Percentiles rank a stretch among this genome's conserved stretches.
Evolutionary conservation across 495 filamentous ascomycete species (phyloP).

Genomic region (Aspergillus steynii): DNA sequence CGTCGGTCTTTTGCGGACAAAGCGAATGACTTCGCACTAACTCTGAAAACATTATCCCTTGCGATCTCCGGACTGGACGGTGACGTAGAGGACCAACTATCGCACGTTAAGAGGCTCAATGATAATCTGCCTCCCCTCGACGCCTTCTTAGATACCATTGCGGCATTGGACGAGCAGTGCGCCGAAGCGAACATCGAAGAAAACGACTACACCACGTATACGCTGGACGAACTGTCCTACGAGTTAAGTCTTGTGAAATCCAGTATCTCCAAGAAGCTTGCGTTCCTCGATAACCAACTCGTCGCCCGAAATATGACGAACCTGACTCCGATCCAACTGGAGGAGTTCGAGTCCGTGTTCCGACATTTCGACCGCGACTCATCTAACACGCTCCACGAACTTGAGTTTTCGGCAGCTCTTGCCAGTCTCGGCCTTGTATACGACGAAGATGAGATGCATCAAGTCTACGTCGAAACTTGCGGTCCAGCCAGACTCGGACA

Average conservation of each 20-base stretch:
- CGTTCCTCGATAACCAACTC: slow-evolving; percentile 95
- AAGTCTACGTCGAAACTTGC: slow-evolving; percentile 81
- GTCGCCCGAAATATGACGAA: slow-evolving; percentile 99
- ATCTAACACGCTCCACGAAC: slow-evolving; percentile 85
- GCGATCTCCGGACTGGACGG: slow-evolving; percentile 94
- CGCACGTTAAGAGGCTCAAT: slow-evolving; percentile 77
- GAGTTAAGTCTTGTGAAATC: slow-evolving; percentile 88
- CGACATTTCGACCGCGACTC: slow-evolving; percentile 95
- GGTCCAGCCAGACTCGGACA: slow-evolving; percentile 41
- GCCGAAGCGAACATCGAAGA: slow-evolving; percentile 97
- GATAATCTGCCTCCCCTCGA: slow-evolving; percentile 83
- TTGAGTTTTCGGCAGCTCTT: slow-evolving; percentile 93
- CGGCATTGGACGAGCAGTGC: slow-evolving; percentile 80
- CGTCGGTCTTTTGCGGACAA: slow-evolving; percentile 91
- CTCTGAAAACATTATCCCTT: slow-evolving; percentile 87
- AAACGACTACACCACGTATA: slow-evolving; percentile 98
- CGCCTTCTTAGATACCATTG: slow-evolving; percentile 81
- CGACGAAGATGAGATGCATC: slow-evolving; percentile 94
- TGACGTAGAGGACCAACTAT: slow-evolving; percentile 89
- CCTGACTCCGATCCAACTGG: slow-evolving; percentile 93
- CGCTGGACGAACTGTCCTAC: slow-evolving; percentile 92
- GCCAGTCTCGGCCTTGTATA: slow-evolving; percentile 93
- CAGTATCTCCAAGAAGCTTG: slow-evolving; percentile 89
- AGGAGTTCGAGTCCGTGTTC: slow-evolving; percentile 98
- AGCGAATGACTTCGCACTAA: slow-evolving; percentile 94